Evolutionary conservation across 257 asterid genomes (phyloP), one percentile per base, ranked within the genome.

Genomic region (Cruciata laevipes): DNA sequence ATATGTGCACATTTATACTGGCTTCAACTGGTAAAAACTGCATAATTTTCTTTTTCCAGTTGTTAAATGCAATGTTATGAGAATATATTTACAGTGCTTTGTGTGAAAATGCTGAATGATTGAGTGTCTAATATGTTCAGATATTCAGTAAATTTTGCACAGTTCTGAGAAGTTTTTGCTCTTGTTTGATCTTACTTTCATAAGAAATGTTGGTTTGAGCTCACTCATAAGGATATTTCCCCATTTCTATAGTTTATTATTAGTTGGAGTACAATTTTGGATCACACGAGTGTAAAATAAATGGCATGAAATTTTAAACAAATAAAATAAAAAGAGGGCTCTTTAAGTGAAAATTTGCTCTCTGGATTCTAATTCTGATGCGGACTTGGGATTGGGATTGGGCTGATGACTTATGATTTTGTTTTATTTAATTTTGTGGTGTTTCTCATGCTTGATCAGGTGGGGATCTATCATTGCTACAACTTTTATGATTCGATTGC

Each of bases 391-490:
- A 27, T 3, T 37, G 30, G 7, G n/a, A 27, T 66, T 30, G 44
- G 23, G 31, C 49, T 51, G 17, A 23, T 5, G 13, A 38, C 47
- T 17, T 71, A 14, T 9, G 52, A 4, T 38, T 10, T 53, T 5
- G 42, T 12, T 8, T 18, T 47, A 23, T 17, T 60, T 73, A 20
- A 30, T 17, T 20, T 66, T 51, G 33, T 17, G 25, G 33, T 31
- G 4, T 6, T 25, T 21, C 62, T 16, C 47, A 8, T 61, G 40
- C 27, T 81, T 67, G 61, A 75, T 79, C 83, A 93, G 99, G 99
- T 93, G 99, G 96, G 89, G 83, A 63, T 78, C 99, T 14, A 84
- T 93, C 69, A 82, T 71, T 65, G 58, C 59, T 68, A 77, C 97
- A 67, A 84, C 97, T 8, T 16, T 90, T 71, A 32, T 90, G 67